Percentiles rank a stretch among this genome's conserved stretches.
phyloP scores from a whole-genome alignment of 2,329 filamentous ascomycete genomes.

The Delphinella strobiligena region DNA sequence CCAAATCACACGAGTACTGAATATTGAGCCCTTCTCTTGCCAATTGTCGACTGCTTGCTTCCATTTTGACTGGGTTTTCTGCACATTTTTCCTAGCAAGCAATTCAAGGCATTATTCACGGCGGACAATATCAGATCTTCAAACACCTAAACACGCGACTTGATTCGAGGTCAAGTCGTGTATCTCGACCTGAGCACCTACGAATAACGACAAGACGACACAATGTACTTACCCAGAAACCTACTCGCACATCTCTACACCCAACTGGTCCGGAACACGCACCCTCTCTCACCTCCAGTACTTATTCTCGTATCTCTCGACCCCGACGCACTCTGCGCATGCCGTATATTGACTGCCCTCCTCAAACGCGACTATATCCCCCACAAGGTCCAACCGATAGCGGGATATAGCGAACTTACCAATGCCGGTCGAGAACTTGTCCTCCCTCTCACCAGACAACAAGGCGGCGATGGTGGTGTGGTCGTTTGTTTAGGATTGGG shows the following conservation, averaged over 20 bases:
- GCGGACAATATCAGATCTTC: too few species aligned
- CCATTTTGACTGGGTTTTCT: too few species aligned
- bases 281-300: conserved; percentile 83
- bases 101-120: too few species aligned
- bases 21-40: too few species aligned
- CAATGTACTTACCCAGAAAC: conserved; percentile 87
- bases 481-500: conserved; percentile 90
- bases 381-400: conserved; percentile 91
- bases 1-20: too few species aligned
- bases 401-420: conserved; percentile 81
- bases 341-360: conserved; percentile 83
- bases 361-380: conserved; percentile 95
- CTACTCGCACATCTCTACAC: conserved; percentile 85
- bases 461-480: conserved; percentile 75
- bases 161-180: too few species aligned
- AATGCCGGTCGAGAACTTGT: conserved; percentile 69
- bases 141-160: too few species aligned
- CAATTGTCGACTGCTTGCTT: too few species aligned
- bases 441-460: conserved; percentile 70
- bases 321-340: conserved; percentile 89
- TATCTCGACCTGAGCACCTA: not conserved
- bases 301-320: conserved; percentile 87
- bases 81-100: too few species aligned
- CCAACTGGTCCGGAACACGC: conserved; percentile 73
- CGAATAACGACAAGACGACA: not conserved